These are phyloP conservation scores for Dendrobium huoshanense DNA, from an alignment of 106 monocot genomes.

Conservation along the genomic window DNA sequence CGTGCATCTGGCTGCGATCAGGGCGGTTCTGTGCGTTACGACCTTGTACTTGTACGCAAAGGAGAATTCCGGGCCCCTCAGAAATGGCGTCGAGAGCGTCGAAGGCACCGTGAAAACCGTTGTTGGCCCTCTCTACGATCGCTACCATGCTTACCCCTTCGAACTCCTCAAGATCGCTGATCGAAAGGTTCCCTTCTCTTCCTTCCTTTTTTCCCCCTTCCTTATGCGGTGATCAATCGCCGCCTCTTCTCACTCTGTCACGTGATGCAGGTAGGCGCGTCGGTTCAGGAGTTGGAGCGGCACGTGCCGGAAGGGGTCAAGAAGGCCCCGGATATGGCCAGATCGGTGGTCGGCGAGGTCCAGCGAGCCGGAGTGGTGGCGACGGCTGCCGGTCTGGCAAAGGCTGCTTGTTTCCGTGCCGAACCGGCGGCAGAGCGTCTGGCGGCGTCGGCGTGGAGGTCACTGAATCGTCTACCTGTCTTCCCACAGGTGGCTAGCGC, in stretches of 20 bases:
- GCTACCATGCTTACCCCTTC: slow-evolving; percentile 32
- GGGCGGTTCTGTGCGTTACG: slow-evolving; percentile 23
- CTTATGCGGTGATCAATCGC: not conserved
- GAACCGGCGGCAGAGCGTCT: slow-evolving; percentile 57
- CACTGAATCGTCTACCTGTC: slow-evolving; percentile 73
- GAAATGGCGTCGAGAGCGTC: slow-evolving; percentile 41
- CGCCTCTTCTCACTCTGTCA: not conserved
- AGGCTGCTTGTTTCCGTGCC: slow-evolving; percentile 26
- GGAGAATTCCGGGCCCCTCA: slow-evolving; percentile 50
- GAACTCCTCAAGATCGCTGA: slow-evolving; percentile 54
- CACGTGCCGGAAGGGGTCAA: slow-evolving; percentile 33
- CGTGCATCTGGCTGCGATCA: slow-evolving; percentile 44
- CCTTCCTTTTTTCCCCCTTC: not conserved
- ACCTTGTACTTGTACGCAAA: slow-evolving; percentile 44
- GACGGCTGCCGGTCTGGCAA: slow-evolving; percentile 40
- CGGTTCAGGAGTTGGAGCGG: slow-evolving; percentile 43
- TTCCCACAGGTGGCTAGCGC: slow-evolving; percentile 57
- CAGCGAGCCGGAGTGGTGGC: slow-evolving; percentile 46
- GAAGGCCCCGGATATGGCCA: slow-evolving; percentile 45
- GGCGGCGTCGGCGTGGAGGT: slow-evolving; percentile 65
- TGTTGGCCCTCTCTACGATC: slow-evolving; percentile 43
- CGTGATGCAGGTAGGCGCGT: slow-evolving; percentile 37
- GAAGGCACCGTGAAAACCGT: slow-evolving; percentile 62
- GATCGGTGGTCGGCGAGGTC: slow-evolving; percentile 41
- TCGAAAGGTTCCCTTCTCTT: slow-evolving; percentile 29